Percentiles rank a stretch among this genome's conserved stretches.
Conservation (phyloP, 164 flowering plant genomes). For the Sedum album region DNA sequence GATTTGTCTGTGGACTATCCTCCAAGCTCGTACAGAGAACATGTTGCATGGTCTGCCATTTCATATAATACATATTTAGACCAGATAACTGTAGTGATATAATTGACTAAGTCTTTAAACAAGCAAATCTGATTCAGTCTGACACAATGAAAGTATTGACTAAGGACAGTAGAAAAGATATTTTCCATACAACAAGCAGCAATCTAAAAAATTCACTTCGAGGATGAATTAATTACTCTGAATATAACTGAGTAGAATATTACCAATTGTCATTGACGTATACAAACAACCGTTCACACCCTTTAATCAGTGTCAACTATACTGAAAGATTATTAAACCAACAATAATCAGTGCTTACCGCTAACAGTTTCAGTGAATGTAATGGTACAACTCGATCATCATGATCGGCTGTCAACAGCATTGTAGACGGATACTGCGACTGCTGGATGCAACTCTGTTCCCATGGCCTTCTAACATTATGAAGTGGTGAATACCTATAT, state of each 20-base stretch:
- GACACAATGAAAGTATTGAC: not conserved
- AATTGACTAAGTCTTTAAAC: not conserved
- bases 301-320: not conserved
- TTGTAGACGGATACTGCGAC: slow-evolving; percentile 77
- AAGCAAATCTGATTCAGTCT: not conserved
- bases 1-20: slow-evolving; percentile 83
- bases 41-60: slow-evolving; percentile 75
- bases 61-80: not conserved
- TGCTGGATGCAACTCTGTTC: slow-evolving; percentile 35
- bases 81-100: not conserved
- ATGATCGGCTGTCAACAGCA: slow-evolving; percentile 97
- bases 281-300: not conserved
- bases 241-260: not conserved
- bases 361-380: slow-evolving; percentile 84
- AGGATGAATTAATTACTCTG: not conserved
- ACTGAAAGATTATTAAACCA: not conserved
- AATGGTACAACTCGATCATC: slow-evolving; percentile 98
- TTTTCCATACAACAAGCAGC: not conserved
- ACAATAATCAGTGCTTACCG: slow-evolving; percentile 42
- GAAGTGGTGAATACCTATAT: slow-evolving; percentile 89
- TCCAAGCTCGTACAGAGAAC: slow-evolving; percentile 78
- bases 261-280: too few relatives aligned
- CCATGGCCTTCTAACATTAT: slow-evolving; percentile 96
- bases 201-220: not conserved
- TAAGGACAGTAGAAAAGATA: not conserved